A percentile compares a stretch with the other conserved stretches of the same genome.
Conservation (phyloP, 2,329 filamentous ascomycete genomes). For the Plectosphaerella cucumerina region DNA sequence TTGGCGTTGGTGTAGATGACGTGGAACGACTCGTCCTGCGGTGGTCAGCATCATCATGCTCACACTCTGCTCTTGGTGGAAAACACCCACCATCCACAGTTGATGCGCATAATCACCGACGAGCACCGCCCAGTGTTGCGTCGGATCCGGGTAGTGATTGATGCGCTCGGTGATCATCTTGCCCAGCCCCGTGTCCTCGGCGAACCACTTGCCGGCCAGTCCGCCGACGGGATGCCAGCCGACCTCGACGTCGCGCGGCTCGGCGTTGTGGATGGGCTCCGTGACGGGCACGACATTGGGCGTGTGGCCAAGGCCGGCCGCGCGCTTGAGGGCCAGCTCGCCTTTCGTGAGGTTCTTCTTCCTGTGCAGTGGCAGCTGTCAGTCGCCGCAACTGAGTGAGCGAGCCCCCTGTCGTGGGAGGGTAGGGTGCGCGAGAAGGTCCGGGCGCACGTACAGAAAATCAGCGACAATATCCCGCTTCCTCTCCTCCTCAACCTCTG, state of each 20-base stretch:
- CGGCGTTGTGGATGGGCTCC: constrained; percentile 29
- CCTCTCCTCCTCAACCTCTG: not conserved
- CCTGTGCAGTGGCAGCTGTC: constrained; percentile 3
- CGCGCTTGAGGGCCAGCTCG: constrained; percentile 35
- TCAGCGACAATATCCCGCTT: constrained; percentile 1
- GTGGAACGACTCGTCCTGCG: constrained; percentile 49
- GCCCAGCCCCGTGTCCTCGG: constrained; percentile 50
- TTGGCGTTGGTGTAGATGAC: constrained; percentile 53
- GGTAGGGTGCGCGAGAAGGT: not conserved
- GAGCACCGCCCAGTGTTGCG: constrained; percentile 56
- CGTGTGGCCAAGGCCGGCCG: constrained; percentile 36
- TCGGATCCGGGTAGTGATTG: constrained; percentile 52
- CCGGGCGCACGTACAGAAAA: not conserved
- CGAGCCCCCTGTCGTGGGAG: not conserved
- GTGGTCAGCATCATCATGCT: not conserved
- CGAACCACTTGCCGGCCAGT: constrained; percentile 53
- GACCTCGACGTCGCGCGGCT: constrained; percentile 41
- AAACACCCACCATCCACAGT: constrained; percentile 50
- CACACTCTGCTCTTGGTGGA: not conserved
- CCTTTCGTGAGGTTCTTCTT: constrained; percentile 32
- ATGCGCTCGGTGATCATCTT: constrained; percentile 52
- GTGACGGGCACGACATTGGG: constrained; percentile 38
- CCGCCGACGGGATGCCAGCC: constrained; percentile 58
- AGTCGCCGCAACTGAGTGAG: not conserved
- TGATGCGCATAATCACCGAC: constrained; percentile 52